phyloP scores from a whole-genome alignment of 2,329 filamentous ascomycete species.

The Pyricularia pennisetigena region DNA sequence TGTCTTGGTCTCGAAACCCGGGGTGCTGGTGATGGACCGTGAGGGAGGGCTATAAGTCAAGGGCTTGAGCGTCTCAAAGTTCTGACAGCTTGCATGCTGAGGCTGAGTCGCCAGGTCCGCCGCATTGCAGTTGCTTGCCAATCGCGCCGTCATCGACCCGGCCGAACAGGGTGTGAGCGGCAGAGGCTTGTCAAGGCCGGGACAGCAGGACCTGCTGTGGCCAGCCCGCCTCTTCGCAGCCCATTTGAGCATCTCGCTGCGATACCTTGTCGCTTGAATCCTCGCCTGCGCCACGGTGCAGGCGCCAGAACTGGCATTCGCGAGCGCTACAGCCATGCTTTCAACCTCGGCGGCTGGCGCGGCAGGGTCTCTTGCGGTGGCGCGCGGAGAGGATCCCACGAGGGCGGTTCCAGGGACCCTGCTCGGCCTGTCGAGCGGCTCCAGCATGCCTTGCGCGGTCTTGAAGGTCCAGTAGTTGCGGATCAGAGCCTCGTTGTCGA shows the following conservation, averaged over 20 bases:
- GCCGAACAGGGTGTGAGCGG: not conserved
- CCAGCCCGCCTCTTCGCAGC: not conserved
- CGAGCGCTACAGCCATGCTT: not conserved
- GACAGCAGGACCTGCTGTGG: not conserved
- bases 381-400: not conserved
- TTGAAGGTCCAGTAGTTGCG: constrained; percentile 2
- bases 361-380: no score
- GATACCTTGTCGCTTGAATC: not conserved
- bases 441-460: not conserved
- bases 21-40: not conserved
- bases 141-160: not conserved
- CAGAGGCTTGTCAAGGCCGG: not conserved
- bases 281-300: not conserved
- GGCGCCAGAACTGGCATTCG: not conserved
- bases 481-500: not conserved
- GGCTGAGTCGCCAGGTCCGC: not conserved
- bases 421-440: not conserved
- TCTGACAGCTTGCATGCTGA: not conserved
- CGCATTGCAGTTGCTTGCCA: not conserved
- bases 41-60: not conserved
- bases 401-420: not conserved
- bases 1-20: no score
- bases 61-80: not conserved
- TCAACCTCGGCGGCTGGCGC: not conserved
- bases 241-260: not conserved